Base-by-base conservation (phyloP, 2,329 filamentous ascomycete genomes). In the Calonectria naviculata region DNA sequence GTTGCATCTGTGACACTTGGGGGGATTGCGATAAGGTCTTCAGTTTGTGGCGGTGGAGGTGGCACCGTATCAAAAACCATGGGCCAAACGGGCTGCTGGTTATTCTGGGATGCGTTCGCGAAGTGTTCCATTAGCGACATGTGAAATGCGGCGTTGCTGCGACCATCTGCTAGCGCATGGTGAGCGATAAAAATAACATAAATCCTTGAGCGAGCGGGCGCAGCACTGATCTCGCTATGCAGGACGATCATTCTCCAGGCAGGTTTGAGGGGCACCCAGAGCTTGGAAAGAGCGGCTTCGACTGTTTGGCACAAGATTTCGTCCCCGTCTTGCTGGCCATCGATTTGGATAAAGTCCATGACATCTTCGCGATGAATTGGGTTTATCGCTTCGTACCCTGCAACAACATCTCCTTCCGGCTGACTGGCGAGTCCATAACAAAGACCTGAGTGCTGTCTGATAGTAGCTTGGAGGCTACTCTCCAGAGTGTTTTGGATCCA, bases 91-190 rank as follows among this genome's bases (percentile, higher is more conserved):
- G 68, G 44, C 0, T 12, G n/a, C 1, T 2, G 0, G 0, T 19
- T 0, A 3, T n/a, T 60, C 13, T 19, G 19, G 8, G 34, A 56
- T 5, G 36, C 19, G 3, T 19, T 9, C 4, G 29, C 26, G 5
- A 75, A 54, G 3, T 44, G 34, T 0, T 24, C 61, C 64, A 72
- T 68, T 0, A 75, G 8, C 1, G 68, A 64, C 1, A 42, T 3
- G 7, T 75, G 74, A 0, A 75, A 75, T 1, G 66, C 41, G 3
- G 73, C 19, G 0, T 65, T 58, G 0, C 74, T 75, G 17, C 73
- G 0, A 1, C 73, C 74, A 29, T 75, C 73, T 0, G 66, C 67
- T 1, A 75, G 58, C 1, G 73, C 71, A 17, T 75, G 74, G 2
- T 75, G 71, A 0, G 68, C 46, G 4, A 72, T 10, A 38, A 75